These are phyloP conservation scores for Marasmius sp. DNA, from an alignment of 1,284 basidiomycete species.

Conservation along the genomic window DNA sequence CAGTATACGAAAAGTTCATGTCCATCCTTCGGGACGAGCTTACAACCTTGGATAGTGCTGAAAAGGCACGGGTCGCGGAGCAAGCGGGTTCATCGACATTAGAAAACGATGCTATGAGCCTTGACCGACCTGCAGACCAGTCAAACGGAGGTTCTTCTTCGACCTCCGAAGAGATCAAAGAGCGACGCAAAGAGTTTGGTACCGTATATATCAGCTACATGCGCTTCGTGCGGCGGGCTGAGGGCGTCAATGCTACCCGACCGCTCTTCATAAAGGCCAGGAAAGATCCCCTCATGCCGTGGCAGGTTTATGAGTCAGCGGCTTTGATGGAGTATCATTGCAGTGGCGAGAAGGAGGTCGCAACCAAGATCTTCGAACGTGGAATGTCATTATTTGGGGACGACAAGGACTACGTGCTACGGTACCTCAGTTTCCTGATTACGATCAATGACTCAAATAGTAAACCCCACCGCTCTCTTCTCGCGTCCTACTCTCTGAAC, in stretches of 20 bases:
- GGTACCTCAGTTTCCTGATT: constrained; percentile 91
- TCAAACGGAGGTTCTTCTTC: constrained; percentile 28
- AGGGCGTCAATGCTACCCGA: constrained; percentile 78
- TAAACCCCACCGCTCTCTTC: constrained; percentile 34
- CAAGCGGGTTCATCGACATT: neutral
- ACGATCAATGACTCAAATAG: constrained; percentile 95
- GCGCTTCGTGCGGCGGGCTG: constrained; percentile 83
- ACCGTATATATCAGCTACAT: constrained; percentile 87
- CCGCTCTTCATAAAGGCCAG: constrained; percentile 84
- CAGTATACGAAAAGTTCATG: constrained; percentile 73
- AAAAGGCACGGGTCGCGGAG: neutral
- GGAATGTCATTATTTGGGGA: constrained; percentile 84
- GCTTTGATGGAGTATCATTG: constrained; percentile 96
- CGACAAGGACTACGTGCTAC: constrained; percentile 84
- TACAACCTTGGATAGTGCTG: constrained; percentile 49
- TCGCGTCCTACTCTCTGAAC: neutral
- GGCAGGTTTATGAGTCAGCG: constrained; percentile 94
- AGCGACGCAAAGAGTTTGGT: constrained; percentile 58
- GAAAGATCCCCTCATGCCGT: constrained; percentile 82
- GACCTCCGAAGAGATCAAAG: constrained; percentile 37
- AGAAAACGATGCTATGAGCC: too few relatives aligned
- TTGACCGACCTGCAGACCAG: too few relatives aligned
- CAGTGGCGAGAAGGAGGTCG: constrained; percentile 83
- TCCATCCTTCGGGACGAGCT: constrained; percentile 59
- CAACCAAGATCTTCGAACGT: constrained; percentile 91